Conservation (phyloP, 257 asterid species). For the Scutellaria baicalensis region DNA sequence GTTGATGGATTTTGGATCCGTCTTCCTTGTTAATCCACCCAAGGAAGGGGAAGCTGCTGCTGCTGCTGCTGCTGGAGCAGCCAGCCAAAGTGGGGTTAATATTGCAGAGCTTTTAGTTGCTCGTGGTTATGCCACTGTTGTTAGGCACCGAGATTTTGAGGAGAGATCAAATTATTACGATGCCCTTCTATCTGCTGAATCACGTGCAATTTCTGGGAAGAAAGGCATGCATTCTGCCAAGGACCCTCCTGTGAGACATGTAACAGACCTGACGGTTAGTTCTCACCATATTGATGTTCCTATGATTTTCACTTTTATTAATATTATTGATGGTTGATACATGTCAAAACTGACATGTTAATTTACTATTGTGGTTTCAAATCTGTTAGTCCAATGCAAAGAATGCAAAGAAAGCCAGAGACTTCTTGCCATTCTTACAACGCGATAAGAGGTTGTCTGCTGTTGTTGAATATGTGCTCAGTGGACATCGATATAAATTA, state of each 20-base stretch:
- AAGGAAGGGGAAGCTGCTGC: constrained; percentile 72
- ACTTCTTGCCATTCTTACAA: constrained; percentile 86
- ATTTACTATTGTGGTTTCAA: not conserved
- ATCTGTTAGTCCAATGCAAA: constrained; percentile 59
- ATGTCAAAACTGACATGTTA: not conserved
- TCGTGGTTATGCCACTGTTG: constrained; percentile 90
- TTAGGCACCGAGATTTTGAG: constrained; percentile 97
- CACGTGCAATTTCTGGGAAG: constrained; percentile 81
- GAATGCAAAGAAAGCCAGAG: constrained; percentile 75
- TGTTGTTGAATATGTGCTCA: constrained; percentile 85
- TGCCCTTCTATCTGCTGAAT: constrained; percentile 82
- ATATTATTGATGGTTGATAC: not conserved
- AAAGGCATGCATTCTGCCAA: constrained; percentile 86
- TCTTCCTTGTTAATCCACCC: constrained; percentile 50
- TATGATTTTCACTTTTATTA: not conserved
- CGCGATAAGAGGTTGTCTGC: constrained; percentile 90
- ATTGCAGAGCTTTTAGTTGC: constrained; percentile 84
- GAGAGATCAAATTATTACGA: constrained; percentile 92
- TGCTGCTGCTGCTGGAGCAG: constrained; percentile 42
- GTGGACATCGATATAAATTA: constrained; percentile 90
- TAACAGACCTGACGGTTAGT: constrained; percentile 84
- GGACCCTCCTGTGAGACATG: constrained; percentile 84
- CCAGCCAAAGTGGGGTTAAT: constrained; percentile 54
- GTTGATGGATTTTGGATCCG: constrained; percentile 95
- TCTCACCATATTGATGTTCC: constrained; percentile 6